Conservation (phyloP, 805 yeast genomes). For the Candida rishiriensis region DNA sequence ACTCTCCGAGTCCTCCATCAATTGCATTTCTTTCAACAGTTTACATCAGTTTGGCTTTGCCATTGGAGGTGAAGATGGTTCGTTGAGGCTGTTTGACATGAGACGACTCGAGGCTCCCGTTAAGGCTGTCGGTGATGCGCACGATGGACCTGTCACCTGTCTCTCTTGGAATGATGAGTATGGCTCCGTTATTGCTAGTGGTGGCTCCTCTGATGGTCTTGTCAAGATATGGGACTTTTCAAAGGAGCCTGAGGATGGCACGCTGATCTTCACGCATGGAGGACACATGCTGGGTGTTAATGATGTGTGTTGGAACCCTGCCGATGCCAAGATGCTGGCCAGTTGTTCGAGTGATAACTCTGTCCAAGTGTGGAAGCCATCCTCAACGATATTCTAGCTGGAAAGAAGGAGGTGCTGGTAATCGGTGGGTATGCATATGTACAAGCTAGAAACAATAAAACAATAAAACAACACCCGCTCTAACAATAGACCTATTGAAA, state of each 20-base stretch:
- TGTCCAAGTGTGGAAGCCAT: constrained; percentile 81
- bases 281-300: constrained; percentile 88
- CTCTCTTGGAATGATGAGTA: constrained; percentile 67
- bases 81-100: constrained; percentile 59
- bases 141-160: constrained; percentile 55
- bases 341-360: constrained; percentile 84
- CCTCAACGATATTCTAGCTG: constrained; percentile 15
- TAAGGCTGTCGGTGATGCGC: constrained; percentile 28
- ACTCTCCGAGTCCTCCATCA: constrained; percentile 32
- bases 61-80: constrained; percentile 62
- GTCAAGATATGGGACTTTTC: constrained; percentile 61
- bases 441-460: too few relatives aligned
- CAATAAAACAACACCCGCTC: too few relatives aligned
- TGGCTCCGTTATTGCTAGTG: constrained; percentile 56
- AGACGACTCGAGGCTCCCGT: constrained; percentile 38
- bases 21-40: constrained; percentile 58
- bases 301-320: constrained; percentile 78
- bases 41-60: constrained; percentile 53
- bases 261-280: constrained; percentile 60
- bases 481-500: too few relatives aligned
- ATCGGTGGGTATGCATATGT: too few relatives aligned
- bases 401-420: too few relatives aligned
- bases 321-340: constrained; percentile 64
- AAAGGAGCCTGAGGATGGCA: constrained; percentile 15
- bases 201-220: constrained; percentile 58